Evolutionary conservation across 2,329 filamentous ascomycete species (phyloP).

Genomic region (Talaromyces funiculosus): DNA sequence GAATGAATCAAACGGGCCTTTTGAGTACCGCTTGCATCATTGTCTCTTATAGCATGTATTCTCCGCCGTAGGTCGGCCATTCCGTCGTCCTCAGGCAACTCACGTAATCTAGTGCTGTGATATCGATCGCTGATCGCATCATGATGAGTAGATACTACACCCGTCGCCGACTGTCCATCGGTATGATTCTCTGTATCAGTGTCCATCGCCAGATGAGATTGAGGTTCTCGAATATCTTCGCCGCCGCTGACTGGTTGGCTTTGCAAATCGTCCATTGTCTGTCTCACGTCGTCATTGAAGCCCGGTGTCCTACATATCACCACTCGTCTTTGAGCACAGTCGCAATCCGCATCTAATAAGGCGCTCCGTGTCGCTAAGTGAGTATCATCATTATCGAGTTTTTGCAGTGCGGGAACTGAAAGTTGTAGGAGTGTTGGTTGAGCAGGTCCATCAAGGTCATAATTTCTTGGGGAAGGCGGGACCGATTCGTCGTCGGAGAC

Average conservation of each 20-base stretch:
- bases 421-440: slow-evolving; percentile 9
- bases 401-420: slow-evolving; percentile 17
- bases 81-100: slow-evolving; percentile 70
- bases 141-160: not conserved
- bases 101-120: slow-evolving; percentile 2
- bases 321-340: slow-evolving; percentile 2
- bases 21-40: slow-evolving; percentile 53
- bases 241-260: not conserved
- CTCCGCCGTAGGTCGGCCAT: slow-evolving; percentile 62
- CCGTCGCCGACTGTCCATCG: not conserved
- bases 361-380: not conserved
- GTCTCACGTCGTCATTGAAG: slow-evolving; percentile 3
- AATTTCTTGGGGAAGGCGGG: slow-evolving; percentile 21
- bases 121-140: slow-evolving; percentile 2
- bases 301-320: slow-evolving; percentile 2
- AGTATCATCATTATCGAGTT: slow-evolving; percentile 7
- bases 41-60: slow-evolving; percentile 63
- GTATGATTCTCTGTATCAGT: not conserved
- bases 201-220: not conserved
- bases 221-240: not conserved
- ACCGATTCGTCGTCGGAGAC: not conserved
- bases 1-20: slow-evolving; percentile 69
- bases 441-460: slow-evolving; percentile 6
- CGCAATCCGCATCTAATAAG: not conserved
- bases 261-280: slow-evolving; percentile 8